Conservation (phyloP, 23 red algal species). For the Gracilaria gracilis region DNA sequence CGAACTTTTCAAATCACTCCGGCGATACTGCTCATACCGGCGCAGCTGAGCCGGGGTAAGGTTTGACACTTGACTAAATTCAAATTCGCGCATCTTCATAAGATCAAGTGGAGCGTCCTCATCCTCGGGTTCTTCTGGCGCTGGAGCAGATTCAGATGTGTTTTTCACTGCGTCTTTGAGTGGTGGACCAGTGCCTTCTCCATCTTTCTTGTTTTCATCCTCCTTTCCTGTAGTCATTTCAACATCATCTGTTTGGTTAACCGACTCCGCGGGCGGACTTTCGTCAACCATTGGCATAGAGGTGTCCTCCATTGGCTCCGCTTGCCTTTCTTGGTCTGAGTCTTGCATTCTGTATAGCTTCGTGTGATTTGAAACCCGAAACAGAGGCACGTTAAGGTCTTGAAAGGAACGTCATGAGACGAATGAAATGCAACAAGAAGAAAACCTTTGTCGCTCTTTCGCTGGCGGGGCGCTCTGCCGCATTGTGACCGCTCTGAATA, state of each 20-base stretch:
- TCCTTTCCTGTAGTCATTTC: neutral
- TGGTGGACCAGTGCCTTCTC: neutral
- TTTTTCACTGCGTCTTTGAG: neutral
- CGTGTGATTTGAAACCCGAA: too few relatives aligned
- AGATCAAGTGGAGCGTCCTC: conserved; percentile 60
- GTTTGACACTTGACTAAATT: conserved; percentile 69
- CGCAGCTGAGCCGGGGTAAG: conserved; percentile 57
- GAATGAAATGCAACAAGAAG: too few relatives aligned
- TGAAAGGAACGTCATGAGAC: too few relatives aligned
- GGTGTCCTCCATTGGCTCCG: neutral
- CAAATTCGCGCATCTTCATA: conserved; percentile 43
- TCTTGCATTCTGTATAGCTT: neutral
- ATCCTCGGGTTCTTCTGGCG: conserved; percentile 26
- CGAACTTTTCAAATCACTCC: conserved; percentile 76
- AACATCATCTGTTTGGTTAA: neutral
- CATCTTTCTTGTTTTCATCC: neutral
- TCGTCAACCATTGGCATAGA: neutral
- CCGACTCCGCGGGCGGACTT: neutral
- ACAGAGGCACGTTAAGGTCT: too few relatives aligned
- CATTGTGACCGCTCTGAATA: too few relatives aligned
- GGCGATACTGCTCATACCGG: conserved; percentile 77
- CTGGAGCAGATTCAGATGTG: neutral
- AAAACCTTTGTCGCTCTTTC: too few relatives aligned
- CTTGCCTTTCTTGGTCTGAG: neutral
- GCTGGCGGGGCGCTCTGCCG: too few relatives aligned